A percentile compares a stretch with the other conserved stretches of the same genome.
phyloP scores from a whole-genome alignment of 2,329 filamentous ascomycete species.

The Calcarisporium arbuscula region DNA sequence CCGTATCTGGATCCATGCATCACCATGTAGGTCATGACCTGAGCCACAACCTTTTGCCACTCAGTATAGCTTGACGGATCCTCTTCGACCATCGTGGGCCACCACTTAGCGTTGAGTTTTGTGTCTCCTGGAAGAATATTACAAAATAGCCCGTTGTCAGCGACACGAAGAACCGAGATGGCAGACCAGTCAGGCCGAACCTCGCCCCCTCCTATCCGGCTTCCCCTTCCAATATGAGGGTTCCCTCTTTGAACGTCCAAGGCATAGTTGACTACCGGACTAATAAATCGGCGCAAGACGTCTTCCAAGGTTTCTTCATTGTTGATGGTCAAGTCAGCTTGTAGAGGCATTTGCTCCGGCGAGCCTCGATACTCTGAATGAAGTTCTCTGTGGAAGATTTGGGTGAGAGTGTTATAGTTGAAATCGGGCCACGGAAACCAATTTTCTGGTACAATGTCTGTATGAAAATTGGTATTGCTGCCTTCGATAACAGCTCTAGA shows the following conservation, averaged over 20 bases:
- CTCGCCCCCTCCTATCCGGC: no score
- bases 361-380: not conserved
- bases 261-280: not conserved
- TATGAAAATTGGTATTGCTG: not conserved
- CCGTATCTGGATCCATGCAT: slow-evolving; percentile 2
- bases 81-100: not conserved
- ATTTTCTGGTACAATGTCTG: not conserved
- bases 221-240: not conserved
- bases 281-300: not conserved
- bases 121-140: slow-evolving; percentile 4
- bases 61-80: not conserved
- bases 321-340: not conserved
- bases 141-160: no score
- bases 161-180: no score
- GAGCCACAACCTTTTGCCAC: slow-evolving; percentile 1
- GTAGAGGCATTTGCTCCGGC: not conserved
- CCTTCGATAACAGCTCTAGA: not conserved
- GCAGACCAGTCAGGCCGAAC: not conserved
- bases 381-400: not conserved
- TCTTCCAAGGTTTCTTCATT: not conserved
- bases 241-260: not conserved
- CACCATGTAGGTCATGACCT: slow-evolving; percentile 2
- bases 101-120: slow-evolving; percentile 4
- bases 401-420: not conserved
- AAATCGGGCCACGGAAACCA: not conserved